Evolutionary conservation across 1,284 basidiomycete species (phyloP).

Genomic region (Cystobasidiaceae sp.): DNA sequence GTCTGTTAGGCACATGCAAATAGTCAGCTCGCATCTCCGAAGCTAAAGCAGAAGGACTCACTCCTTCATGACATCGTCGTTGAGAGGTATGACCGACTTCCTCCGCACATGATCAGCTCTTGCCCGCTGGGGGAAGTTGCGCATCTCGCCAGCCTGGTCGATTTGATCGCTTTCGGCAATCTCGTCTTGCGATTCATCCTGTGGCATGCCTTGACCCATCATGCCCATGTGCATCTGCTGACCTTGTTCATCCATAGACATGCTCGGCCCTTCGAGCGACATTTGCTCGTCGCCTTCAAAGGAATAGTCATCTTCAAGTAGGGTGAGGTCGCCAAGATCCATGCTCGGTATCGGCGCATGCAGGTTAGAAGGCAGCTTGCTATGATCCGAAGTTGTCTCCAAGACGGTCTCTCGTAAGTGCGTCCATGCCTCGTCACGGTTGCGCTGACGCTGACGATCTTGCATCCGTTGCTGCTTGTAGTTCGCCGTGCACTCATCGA

Average conservation of each 20-base stretch:
- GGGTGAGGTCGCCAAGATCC: constrained; percentile 14
- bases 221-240: background rate
- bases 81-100: constrained; percentile 49
- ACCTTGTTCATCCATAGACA: constrained; percentile 15
- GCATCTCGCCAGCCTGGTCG: constrained; percentile 1
- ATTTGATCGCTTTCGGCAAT: background rate
- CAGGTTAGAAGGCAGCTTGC: constrained; percentile 13
- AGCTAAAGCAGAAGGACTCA: background rate
- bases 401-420: constrained; percentile 59
- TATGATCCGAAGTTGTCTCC: constrained; percentile 2
- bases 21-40: background rate
- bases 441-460: constrained; percentile 73
- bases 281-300: constrained; percentile 29
- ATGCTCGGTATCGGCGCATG: constrained; percentile 23
- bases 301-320: constrained; percentile 27
- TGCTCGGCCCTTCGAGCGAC: constrained; percentile 27
- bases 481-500: constrained; percentile 84
- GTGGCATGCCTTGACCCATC: background rate
- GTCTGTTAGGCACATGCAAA: background rate
- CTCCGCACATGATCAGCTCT: constrained; percentile 36
- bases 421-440: constrained; percentile 78
- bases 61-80: constrained; percentile 47
- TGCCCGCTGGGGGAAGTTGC: constrained; percentile 10
- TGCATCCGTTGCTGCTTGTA: constrained; percentile 82
- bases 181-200: constrained; percentile 6